Evolutionary conservation across 495 filamentous ascomycete genomes (phyloP).

Genomic region (Daldinia caldariorum): DNA sequence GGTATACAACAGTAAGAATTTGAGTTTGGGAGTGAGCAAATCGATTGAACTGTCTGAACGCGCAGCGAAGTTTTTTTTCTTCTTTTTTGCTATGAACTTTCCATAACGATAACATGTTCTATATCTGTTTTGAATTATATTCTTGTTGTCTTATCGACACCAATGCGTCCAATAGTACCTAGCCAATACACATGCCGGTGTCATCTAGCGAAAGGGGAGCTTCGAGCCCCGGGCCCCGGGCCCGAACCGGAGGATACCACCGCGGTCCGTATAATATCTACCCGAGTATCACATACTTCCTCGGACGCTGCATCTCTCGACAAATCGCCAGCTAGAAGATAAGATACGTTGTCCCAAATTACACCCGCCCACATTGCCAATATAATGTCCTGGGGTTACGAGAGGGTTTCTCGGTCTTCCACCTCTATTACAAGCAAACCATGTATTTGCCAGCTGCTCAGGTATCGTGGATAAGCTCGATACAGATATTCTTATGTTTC

Average conservation of each 20-base stretch:
- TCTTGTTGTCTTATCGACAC: not conserved
- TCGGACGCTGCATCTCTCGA: conserved; percentile 6
- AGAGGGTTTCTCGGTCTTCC: conserved; percentile 54
- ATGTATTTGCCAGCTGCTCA: conserved; percentile 49
- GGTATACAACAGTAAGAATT: not conserved
- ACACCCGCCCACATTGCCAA: conserved; percentile 51
- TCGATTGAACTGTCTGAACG: not conserved
- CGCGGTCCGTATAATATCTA: not conserved
- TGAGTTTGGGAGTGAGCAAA: conserved; percentile 14
- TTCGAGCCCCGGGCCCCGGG: not conserved
- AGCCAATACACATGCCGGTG: not conserved
- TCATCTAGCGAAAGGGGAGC: not conserved
- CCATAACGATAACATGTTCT: not conserved
- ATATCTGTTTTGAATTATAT: not conserved
- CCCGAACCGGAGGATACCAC: not conserved
- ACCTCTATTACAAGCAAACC: conserved; percentile 56
- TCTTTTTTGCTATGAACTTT: not conserved
- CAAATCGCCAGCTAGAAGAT: conserved; percentile 52
- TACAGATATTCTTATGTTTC: conserved; percentile 57
- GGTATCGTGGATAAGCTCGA: conserved; percentile 57
- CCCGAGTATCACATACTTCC: not conserved
- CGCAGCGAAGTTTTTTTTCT: conserved; percentile 2
- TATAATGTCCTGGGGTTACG: conserved; percentile 57
- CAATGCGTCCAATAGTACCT: not conserved
- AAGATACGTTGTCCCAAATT: conserved; percentile 54